Evolutionary conservation across 1,139 yeast genomes (phyloP), one percentile per base, ranked within the genome.

Genomic region (Diutina sp.): DNA sequence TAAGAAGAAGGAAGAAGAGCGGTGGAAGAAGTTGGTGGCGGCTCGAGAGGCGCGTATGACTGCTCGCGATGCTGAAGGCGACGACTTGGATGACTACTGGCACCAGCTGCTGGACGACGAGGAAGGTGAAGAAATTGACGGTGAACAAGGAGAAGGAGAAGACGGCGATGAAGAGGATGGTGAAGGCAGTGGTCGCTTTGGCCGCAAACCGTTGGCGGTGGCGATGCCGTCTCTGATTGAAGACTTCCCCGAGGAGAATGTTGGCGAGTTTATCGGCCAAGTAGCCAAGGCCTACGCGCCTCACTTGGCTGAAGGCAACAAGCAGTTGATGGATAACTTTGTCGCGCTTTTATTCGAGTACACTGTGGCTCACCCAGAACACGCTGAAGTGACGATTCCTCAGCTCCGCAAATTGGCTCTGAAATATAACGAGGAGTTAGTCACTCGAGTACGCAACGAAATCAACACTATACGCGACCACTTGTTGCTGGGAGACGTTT

Each of bases 11-110:
- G 82, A 81, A 61, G 82, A 79, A 7, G 90, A 84, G 46, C 83
- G 80, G 64, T 76, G 79, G 71, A 81, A 82, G 64, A 80, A 83
- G 64, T 75, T 90, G 59, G 97, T 90, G 66, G 82, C 80, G 54
- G 95, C 84, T 58, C 79, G 98, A 68, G 67, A 80, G 61, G 83
- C 82, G 60, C 83, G 99, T 73, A 93, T 95, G 99, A 83, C 82
- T 62, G 97, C 96, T 51, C 69, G 76, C 60, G 72, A 74, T 29
- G 80, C 77, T 18, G 84, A 79, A 58, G 88, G 82, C 9, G 95
- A 87, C 65, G 95, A 90, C 66, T 78, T 83, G 63, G 91, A 73
- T 56, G 84, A 79, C 56, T 79, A 80, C 64, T 83, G 84, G 80
- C 81, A 69, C 21, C 82, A 72, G 41, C 76, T 72, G 5, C 67